Base-by-base conservation (phyloP, 176 grass and related monocot species). In the Areca catechu region DNA sequence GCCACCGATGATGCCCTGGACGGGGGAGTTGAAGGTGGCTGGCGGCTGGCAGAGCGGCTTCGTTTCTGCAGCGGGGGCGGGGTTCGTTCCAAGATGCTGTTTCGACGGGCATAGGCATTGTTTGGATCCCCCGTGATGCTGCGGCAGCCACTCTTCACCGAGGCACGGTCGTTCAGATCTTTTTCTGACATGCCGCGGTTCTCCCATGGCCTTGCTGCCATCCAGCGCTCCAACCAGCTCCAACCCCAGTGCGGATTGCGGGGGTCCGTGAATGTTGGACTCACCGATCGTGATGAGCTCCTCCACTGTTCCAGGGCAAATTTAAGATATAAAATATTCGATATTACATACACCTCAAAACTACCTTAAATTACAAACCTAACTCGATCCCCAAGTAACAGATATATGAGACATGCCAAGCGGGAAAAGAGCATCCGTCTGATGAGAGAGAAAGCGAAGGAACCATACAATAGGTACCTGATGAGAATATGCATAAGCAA, bases 171-270 rank as follows among this genome's bases (percentile, higher is more conserved):
- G 0, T 50, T 83, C 10, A 3, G 50, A 57, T 25, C 22, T 23
- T 73, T 73, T 2, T 72, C 25, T 3, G 70, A 4, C 17, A 48
- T 22, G 14, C 60, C 74, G 53, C 74, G 69, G 27, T 65, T 73
- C 75, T 97, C 86, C 72, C 92, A 90, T 22, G 88, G 80, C 57
- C 83, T 80, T 29, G 80, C 53, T 0, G 74, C 91, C 57, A 80
- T 82, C 80, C 83, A 90, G 27, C 92, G 86, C 61, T 90, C 92
- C 52, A 77, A 60, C 83, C 74, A 91, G 72, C 77, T 76, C 92
- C 92, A 97, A 2, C 92, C 86, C 92, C 86, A 97, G 63, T 91
- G 85, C 0, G 92, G 86, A 34, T 90, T 85, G 19, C 61, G 76
- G 0, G 75, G 83, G 54, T 91, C 78, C 53, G 78, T 81, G 76